phyloP scores from a whole-genome alignment of 495 filamentous ascomycete genomes.

The Neurospora africana region DNA sequence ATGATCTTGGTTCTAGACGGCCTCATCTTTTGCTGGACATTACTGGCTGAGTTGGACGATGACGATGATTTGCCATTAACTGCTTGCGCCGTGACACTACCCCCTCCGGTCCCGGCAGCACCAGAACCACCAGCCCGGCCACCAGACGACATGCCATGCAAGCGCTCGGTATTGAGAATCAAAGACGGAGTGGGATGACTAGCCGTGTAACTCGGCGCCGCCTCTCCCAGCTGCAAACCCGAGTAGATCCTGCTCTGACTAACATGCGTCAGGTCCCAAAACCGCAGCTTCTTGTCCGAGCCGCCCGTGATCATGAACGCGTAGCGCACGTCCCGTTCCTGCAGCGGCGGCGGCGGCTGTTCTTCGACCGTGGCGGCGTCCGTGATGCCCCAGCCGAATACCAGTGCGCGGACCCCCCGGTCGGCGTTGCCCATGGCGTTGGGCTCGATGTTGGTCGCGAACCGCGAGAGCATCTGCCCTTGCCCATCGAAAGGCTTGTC shows the following conservation, averaged over 20 bases:
- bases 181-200: constrained; percentile 59
- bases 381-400: constrained; percentile 38
- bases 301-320: constrained; percentile 78
- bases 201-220: constrained; percentile 59
- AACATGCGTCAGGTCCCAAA: constrained; percentile 73
- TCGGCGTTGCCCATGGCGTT: constrained; percentile 36
- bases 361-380: constrained; percentile 30
- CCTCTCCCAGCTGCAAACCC: constrained; percentile 62
- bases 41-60: constrained; percentile 9
- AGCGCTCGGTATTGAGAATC: constrained; percentile 60
- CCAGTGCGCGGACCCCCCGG: constrained; percentile 51
- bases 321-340: constrained; percentile 40
- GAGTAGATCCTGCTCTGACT: constrained; percentile 69
- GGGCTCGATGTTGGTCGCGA: constrained; percentile 62
- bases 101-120: constrained; percentile 19
- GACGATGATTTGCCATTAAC: constrained; percentile 16
- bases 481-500: constrained; percentile 60
- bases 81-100: constrained; percentile 16
- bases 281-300: constrained; percentile 80
- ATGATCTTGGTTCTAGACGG: constrained; percentile 78
- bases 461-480: constrained; percentile 63
- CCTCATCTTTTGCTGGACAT: constrained; percentile 23
- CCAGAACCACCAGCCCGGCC: constrained; percentile 23
- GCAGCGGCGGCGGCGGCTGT: constrained; percentile 13
- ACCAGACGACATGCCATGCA: constrained; percentile 36